Base-by-base conservation (phyloP, 192 early-diverging fungal genomes). In the Endogone sp. region DNA sequence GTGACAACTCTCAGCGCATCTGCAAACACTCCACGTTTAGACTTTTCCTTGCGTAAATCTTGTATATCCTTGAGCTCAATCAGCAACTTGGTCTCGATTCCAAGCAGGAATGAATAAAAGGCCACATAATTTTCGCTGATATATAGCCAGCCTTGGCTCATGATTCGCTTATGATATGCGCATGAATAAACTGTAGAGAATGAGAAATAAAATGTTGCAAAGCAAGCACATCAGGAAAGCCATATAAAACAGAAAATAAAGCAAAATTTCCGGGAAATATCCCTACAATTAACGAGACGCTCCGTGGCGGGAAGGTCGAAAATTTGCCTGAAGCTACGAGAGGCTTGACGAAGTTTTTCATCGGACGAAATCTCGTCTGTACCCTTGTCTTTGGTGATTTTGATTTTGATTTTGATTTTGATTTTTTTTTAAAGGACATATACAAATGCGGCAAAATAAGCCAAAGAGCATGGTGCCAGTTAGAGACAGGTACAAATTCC, bases 91-190 rank as follows among this genome's bases (percentile, higher is more conserved):
- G 95, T 98, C 74, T 99, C 98, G 3, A 89, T 84, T 2, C 94
- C 95, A 44, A 99, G 85, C 54, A 98, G 80, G 66, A 95, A 95
- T 23, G 95, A 95, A 79, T 99, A 94, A 73, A 98, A 99, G 83
- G 92, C 93, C 26, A 97, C 73, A 74, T 95, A 91, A 68, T 95
- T 92, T 71, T 94, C 88, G 61, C 92, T 94, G 55, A 99, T 86
- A 71, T 99, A 99, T 77, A 99, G 79, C 98, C 98, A 99, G 0
- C 98, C 98, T 79, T 99, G 98, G 74, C 91, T 91, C 59, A 91
- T 83, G 72, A 96, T 86, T 68, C 86, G 77, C 26, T 84, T 83
- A 59, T 94, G 86, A 67, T 94, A 94, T 3, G 93, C 90, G 69
- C 94, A 95, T 11, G 95, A 94, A 79, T 99, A 99, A 76, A 87